These are phyloP conservation scores for Macrotyloma uniflorum DNA, from an alignment of 306 rosid genomes.

Conservation along the genomic window DNA sequence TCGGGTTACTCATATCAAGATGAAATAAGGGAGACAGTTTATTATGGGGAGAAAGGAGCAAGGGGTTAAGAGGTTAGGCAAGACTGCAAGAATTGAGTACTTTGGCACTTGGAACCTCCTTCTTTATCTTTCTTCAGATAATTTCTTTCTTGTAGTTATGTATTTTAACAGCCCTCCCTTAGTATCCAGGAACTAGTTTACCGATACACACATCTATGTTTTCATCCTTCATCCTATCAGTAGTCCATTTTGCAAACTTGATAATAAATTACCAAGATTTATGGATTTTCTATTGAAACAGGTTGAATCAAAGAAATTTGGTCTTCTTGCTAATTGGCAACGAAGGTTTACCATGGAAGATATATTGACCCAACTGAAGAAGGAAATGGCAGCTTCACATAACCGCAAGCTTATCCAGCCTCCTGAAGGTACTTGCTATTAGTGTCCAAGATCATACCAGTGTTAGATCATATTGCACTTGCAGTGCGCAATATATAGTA, in stretches of 20 bases:
- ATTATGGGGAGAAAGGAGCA: not conserved
- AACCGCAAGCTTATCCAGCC: constrained; percentile 99
- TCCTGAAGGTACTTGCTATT: constrained; percentile 96
- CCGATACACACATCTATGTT: not conserved
- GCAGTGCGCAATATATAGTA: constrained; percentile 67
- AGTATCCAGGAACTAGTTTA: constrained; percentile 24
- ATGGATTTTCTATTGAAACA: constrained; percentile 45
- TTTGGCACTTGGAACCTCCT: not conserved
- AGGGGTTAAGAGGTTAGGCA: not conserved
- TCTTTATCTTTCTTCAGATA: not conserved
- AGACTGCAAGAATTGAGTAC: not conserved
- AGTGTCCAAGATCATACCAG: constrained; percentile 52
- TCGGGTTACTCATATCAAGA: not conserved
- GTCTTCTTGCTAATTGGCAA: constrained; percentile 95
- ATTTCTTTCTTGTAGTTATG: not conserved
- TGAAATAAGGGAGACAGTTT: not conserved
- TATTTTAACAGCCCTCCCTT: not conserved
- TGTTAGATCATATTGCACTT: constrained; percentile 60
- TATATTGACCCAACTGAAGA: constrained; percentile 96
- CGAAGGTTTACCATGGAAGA: constrained; percentile 98
- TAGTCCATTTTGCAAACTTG: constrained; percentile 13
- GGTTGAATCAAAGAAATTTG: constrained; percentile 96
- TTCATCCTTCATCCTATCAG: not conserved
- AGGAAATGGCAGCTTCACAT: constrained; percentile 95
- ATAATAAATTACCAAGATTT: constrained; percentile 5